A percentile compares a stretch with the other conserved stretches of the same genome.
Evolutionary conservation across 805 yeast species (phyloP).

Genomic region (Cyberlindnera maclurae): DNA sequence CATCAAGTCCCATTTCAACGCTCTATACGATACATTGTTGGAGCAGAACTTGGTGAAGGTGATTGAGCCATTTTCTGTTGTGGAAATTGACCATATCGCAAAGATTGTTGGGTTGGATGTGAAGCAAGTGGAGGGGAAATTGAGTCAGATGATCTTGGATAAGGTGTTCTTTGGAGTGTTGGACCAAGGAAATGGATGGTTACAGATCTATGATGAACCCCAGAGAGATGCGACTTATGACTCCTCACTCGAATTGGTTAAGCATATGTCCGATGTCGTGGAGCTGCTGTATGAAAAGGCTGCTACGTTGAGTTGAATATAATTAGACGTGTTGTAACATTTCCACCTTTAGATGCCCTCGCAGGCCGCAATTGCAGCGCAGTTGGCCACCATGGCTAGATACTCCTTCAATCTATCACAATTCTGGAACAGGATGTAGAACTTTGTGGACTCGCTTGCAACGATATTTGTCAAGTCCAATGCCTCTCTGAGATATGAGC

Average conservation of each 20-base stretch:
- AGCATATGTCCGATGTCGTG: slow-evolving; percentile 80
- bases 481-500: slow-evolving; percentile 46
- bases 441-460: slow-evolving; percentile 57
- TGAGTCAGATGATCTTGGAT: slow-evolving; percentile 94
- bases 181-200: slow-evolving; percentile 98
- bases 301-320: slow-evolving; percentile 56
- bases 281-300: slow-evolving; percentile 94
- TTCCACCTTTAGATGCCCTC: slow-evolving; percentile 19
- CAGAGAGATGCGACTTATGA: slow-evolving; percentile 83
- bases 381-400: slow-evolving; percentile 43
- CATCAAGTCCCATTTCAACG: slow-evolving; percentile 86
- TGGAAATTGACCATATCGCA: slow-evolving; percentile 87
- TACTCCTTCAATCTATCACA: slow-evolving; percentile 52
- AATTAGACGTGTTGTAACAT: neutral
- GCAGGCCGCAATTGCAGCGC: slow-evolving; percentile 50
- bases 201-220: slow-evolving; percentile 85
- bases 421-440: slow-evolving; percentile 52
- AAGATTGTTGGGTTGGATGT: slow-evolving; percentile 80
- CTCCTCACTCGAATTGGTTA: slow-evolving; percentile 77
- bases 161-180: slow-evolving; percentile 92
- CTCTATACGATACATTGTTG: slow-evolving; percentile 84
- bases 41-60: slow-evolving; percentile 92
- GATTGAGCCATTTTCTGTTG: slow-evolving; percentile 92
- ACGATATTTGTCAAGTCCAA: slow-evolving; percentile 53
- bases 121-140: slow-evolving; percentile 86